phyloP scores from a whole-genome alignment of 2,329 filamentous ascomycete genomes.

The Kalmusia sp. region DNA sequence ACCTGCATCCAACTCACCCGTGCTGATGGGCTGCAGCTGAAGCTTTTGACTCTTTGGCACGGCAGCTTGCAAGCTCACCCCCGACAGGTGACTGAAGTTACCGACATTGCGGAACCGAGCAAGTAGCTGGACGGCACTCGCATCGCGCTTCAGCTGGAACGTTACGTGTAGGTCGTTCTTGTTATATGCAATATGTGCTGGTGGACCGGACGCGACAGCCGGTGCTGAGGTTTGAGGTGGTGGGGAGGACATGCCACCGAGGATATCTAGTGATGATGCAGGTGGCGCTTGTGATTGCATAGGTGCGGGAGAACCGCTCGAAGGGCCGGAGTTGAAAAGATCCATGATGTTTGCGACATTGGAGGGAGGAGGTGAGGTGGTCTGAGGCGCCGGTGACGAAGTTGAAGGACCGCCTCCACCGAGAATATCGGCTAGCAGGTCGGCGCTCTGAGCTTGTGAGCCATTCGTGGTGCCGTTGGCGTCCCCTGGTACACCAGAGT shows the following conservation, averaged over 20 bases:
- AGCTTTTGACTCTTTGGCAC: conserved; percentile 97
- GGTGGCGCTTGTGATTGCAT: conserved; percentile 48
- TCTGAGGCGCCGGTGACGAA: conserved; percentile 55
- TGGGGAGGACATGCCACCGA: conserved; percentile 54
- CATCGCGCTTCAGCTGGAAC: conserved; percentile 83
- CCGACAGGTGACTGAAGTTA: conserved; percentile 69
- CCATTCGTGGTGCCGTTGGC: conserved; percentile 63
- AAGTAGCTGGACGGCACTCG: conserved; percentile 79
- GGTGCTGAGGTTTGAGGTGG: conserved; percentile 55
- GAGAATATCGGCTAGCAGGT: conserved; percentile 90
- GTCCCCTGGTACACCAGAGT: conserved; percentile 64
- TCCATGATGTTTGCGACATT: conserved; percentile 80
- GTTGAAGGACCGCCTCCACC: conserved; percentile 67
- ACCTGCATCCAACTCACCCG: conserved; percentile 75
- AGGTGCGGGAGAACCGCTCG: conserved; percentile 44
- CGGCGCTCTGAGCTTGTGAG: conserved; percentile 73
- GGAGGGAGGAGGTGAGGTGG: conserved; percentile 43
- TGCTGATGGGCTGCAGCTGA: conserved; percentile 89
- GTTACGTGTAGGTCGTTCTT: conserved; percentile 84
- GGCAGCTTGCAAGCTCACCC: conserved; percentile 87
- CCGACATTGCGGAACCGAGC: conserved; percentile 84
- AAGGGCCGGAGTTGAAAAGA: conserved; percentile 69
- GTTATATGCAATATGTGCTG: conserved; percentile 77
- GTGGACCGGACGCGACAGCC: conserved; percentile 46
- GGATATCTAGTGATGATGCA: conserved; percentile 48